Evolutionary conservation across 139 green algal species (phyloP), one percentile per base, ranked within the genome.

Genomic region (Chlamydomonas schloesseri): DNA sequence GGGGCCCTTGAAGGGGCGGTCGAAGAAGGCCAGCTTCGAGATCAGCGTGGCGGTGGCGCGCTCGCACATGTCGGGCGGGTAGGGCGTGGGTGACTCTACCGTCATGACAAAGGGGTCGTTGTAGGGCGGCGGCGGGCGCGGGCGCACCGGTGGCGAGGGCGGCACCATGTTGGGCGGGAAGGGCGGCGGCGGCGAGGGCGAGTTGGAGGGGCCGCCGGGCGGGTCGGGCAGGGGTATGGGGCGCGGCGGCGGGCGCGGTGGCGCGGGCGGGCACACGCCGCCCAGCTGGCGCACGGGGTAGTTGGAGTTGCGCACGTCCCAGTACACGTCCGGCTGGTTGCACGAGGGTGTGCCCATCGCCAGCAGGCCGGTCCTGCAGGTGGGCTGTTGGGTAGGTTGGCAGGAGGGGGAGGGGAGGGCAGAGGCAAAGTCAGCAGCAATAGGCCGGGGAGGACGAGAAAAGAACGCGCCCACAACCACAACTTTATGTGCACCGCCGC

Each of bases 251-350:
- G 79, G 79, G 3, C 37, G 65, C 8, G 79, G 79, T n/a, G 79
- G 47, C 14, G 60, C 67, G 23, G 67, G 47, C 6, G 58, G 58
- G 78, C 78, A 84, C 0, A 67, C 23, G 33, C 55, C 55, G 55
- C 18, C 60, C 23, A 33, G 23, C 24, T 68, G 23, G 60, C 26
- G 26, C 4, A 15, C 6, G 3, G 79, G 79, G 79, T 85, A 85
- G 79, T 55, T 42, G n/a, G 65, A 50, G 79, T 85, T 85, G 31
- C 79, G 79, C 0, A 77, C 67, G 67, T 85, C 79, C 79, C 79
- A 85, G 50, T 58, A 76, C 24, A 69, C 17, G 67, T 85, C 79
- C 2, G 9, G 0, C 3, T 28, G 13, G 67, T 8, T 28, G 47
- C 79, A 85, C 10, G 31, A 34, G 5, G 17, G 4, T 13, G 31